Evolutionary conservation across 225 moss, liverwort and hornwort species (phyloP).

Genomic region (Takakia lepidozioides): DNA sequence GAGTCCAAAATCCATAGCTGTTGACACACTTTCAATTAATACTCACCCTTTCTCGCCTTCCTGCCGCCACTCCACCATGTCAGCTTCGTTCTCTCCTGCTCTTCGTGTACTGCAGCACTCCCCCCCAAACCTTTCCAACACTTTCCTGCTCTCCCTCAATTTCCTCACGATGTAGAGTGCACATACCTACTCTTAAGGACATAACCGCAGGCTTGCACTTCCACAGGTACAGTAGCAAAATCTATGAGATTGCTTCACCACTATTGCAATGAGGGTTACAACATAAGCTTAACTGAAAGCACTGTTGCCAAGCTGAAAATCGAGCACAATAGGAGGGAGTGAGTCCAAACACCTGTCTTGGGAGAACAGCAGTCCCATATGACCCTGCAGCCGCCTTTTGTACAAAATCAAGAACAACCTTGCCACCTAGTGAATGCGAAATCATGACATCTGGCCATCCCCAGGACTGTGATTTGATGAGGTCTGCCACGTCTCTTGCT

Average conservation of each 20-base stretch:
- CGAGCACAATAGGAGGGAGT: too few species aligned
- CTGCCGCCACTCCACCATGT: constrained; percentile 16
- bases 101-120: too few species aligned
- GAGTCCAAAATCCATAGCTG: constrained; percentile 99
- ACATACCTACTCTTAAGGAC: too few species aligned
- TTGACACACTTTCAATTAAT: constrained; percentile 54
- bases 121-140: too few species aligned
- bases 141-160: too few species aligned
- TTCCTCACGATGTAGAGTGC: too few species aligned
- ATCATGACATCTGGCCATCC: constrained; percentile 65
- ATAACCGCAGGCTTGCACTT: too few species aligned
- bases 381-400: constrained; percentile 50
- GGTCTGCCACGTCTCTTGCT: constrained; percentile 75
- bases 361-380: constrained; percentile 51
- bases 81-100: constrained; percentile 3
- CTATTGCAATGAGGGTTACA: too few species aligned
- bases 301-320: too few species aligned
- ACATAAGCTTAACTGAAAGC: too few species aligned
- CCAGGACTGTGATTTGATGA: constrained; percentile 53
- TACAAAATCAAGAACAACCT: constrained; percentile 71
- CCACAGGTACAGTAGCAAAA: too few species aligned
- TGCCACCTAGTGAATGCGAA: constrained; percentile 95
- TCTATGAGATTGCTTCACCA: too few species aligned
- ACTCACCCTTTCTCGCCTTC: constrained; percentile 25
- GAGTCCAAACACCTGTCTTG: constrained; percentile 90